These are phyloP conservation scores for Stentor roeselii DNA, from an alignment of 73 alveolate species.

Conservation along the genomic window DNA sequence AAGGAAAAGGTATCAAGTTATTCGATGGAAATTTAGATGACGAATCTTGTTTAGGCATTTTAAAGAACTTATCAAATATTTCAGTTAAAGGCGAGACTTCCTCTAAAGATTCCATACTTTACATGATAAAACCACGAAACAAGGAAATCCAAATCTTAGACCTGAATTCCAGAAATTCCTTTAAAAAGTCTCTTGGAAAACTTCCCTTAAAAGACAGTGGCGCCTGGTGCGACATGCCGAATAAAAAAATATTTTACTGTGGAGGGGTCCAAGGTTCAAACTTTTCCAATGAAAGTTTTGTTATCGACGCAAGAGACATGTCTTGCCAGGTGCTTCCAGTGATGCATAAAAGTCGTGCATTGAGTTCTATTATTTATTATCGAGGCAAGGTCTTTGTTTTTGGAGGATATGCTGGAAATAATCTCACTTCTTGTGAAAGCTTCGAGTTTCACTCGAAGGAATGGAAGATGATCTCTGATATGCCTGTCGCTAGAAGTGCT, in stretches of 20 bases:
- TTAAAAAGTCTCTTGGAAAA: not conserved
- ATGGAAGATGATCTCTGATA: slow-evolving; percentile 7
- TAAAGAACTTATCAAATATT: not conserved
- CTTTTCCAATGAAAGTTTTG: not conserved
- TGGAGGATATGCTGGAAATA: slow-evolving; percentile 1
- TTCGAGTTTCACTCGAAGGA: not conserved
- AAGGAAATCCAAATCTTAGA: not conserved
- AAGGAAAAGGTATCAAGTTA: not conserved
- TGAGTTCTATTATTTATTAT: not conserved
- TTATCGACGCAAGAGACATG: not conserved
- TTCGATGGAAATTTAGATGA: not conserved
- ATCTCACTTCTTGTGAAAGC: not conserved
- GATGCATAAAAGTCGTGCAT: not conserved
- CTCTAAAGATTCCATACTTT: not conserved
- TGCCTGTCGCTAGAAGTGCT: slow-evolving; percentile 11
- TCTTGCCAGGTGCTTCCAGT: no score
- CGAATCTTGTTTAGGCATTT: not conserved
- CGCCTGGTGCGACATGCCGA: not conserved
- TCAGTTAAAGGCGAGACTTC: not conserved
- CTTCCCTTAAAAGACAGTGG: not conserved
- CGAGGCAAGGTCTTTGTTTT: not conserved
- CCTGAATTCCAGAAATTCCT: not conserved
- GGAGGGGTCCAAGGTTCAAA: slow-evolving; percentile 12
- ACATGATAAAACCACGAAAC: not conserved
- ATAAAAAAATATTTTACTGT: not conserved